These are phyloP conservation scores for Citeromyces hawaiiensis DNA, from an alignment of 1,139 yeast species.

Conservation along the genomic window DNA sequence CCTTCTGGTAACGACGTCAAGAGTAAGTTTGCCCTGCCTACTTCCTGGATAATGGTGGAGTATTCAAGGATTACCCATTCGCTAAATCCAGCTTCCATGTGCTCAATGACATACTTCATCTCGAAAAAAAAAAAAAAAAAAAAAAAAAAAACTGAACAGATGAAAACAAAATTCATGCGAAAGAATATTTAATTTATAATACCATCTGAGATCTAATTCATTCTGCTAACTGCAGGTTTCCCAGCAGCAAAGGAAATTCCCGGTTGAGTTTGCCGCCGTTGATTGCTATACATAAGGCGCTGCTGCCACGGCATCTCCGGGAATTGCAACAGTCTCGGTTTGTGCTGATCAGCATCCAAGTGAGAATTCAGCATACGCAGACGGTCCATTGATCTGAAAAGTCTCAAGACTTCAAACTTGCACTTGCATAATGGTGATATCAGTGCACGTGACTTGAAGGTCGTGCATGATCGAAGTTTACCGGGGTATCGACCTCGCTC, in stretches of 20 bases:
- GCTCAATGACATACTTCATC: no score
- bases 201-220: not conserved
- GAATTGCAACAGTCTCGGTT: not conserved
- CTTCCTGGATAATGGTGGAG: no score
- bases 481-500: constrained; percentile 1
- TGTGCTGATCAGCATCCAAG: not conserved
- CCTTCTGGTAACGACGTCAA: no score
- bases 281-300: not conserved
- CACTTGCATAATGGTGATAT: not conserved
- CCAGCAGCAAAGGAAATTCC: not conserved
- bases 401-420: not conserved
- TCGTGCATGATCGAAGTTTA: not conserved
- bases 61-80: no score
- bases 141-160: no score
- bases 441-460: constrained; percentile 1
- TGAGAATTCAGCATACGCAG: constrained; percentile 2
- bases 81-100: no score
- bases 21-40: no score
- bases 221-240: not conserved
- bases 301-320: constrained; percentile 2
- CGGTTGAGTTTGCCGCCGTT: not conserved
- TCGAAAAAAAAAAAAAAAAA: no score
- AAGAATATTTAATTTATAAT: no score
- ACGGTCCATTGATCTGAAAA: not conserved
- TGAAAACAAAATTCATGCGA: no score